Base-by-base conservation (phyloP, 345 rosid genomes). In the Erysimum cheiranthoides region DNA sequence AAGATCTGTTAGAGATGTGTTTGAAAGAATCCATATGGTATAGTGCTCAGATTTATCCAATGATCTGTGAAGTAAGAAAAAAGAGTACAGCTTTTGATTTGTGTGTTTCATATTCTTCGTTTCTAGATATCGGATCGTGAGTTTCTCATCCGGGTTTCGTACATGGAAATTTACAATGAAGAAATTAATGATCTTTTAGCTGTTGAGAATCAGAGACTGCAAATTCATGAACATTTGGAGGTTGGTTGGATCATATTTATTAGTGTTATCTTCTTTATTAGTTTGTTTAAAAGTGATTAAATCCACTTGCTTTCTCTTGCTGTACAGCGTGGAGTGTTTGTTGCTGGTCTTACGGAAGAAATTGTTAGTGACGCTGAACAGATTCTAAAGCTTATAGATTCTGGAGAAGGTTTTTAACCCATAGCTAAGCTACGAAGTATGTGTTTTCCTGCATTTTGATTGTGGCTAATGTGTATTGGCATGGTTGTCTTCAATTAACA, bases 121-220 rank as follows among this genome's bases (percentile, higher is more conserved):
- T 39, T 27, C 6, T 84, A 95, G 99, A 83, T 84, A 57, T 58
- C 86, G 27, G 86, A 89, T n/a, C 88, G 97, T 3, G 99, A 95
- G 80, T 95, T 92, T 86, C 86, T 95, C 35, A 87, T 95, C 17
- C 87, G 93, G 45, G 93, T 95, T 78, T 95, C 97, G 5, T 95
- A 95, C 77, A 89, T 95, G 97, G 97, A 95, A 73, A 92, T 95
- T 70, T 95, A 92, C 67, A 90, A 92, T 3, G 97, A 95, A 77
- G 97, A 95, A 78, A 92, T 95, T 66, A 92, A 89, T 65, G 97
- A 95, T 71, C 97, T 92, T 72, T 83, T 95, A 25, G 82, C 85
- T 0, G 89, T 87, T 38, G 96, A 88, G 82, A 90, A 88, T 52
- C 97, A 90, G 72, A 95, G 90, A 73, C 74, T 95, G 79, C 93